A percentile compares a stretch with the other conserved stretches of the same genome.
Conservation (phyloP, 495 filamentous ascomycete species). For the Xylaria palmicola region DNA sequence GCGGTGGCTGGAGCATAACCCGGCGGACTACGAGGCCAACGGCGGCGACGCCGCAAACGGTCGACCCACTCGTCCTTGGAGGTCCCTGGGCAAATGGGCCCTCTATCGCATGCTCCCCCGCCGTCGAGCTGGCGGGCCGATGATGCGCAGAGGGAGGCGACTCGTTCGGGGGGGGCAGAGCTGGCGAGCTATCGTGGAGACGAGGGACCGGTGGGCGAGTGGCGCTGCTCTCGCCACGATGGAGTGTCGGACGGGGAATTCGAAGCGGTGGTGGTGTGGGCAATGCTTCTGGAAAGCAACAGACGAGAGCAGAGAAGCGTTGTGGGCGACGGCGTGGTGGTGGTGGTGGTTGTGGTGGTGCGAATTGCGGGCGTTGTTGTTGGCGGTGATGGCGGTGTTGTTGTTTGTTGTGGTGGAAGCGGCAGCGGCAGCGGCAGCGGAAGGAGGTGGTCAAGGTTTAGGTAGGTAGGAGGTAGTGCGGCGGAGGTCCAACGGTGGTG, state of each 20-base stretch:
- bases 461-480: too few relatives aligned
- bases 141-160: not conserved
- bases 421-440: conserved; percentile 8
- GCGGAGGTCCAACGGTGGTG: not conserved
- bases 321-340: not conserved
- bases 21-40: not conserved
- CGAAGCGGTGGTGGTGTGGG: not conserved
- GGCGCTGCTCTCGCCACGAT: not conserved
- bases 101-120: conserved; percentile 24
- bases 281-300: conserved; percentile 9
- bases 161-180: not conserved
- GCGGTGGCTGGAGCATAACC: not conserved
- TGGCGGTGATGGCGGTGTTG: conserved; percentile 2
- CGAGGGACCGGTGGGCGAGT: not conserved
- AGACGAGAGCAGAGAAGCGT: not conserved
- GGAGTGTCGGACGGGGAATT: not conserved
- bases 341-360: not conserved
- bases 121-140: conserved; percentile 16
- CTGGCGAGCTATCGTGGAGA: not conserved
- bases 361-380: not conserved
- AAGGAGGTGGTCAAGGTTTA: too few relatives aligned
- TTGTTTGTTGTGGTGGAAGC: conserved; percentile 8
- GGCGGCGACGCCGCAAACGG: conserved; percentile 13
- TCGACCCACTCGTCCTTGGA: conserved; percentile 10
- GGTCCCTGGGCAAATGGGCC: conserved; percentile 19